These are phyloP conservation scores for Gracilariopsis chorda DNA, from an alignment of 23 red algal genomes.

Conservation along the genomic window DNA sequence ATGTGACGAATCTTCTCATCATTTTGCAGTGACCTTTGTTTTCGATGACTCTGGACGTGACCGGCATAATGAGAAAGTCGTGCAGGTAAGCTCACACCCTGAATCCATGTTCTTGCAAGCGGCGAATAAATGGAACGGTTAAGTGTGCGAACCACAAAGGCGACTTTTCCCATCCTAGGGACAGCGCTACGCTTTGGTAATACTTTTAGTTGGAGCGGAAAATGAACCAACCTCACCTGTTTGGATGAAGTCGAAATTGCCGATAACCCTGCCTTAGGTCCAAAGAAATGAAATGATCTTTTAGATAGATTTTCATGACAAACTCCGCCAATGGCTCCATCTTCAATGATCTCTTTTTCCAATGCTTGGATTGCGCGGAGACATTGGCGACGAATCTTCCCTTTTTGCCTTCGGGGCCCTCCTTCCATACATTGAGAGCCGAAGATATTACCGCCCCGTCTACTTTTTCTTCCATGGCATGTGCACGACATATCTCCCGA, in stretches of 20 bases:
- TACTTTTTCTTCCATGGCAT: background rate
- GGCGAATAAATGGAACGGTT: background rate
- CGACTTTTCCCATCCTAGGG: background rate
- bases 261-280: background rate
- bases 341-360: background rate
- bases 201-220: background rate
- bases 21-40: background rate
- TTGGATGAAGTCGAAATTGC: background rate
- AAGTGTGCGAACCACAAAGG: background rate
- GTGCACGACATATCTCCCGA: background rate
- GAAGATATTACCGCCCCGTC: background rate
- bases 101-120: background rate
- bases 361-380: background rate
- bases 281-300: background rate
- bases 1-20: background rate
- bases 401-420: background rate
- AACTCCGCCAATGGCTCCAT: background rate
- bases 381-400: background rate
- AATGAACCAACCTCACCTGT: background rate
- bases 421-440: conserved; percentile 2
- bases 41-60: background rate
- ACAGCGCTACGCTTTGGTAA: background rate
- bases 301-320: background rate
- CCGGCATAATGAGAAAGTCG: background rate
- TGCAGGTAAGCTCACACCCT: background rate